Base-by-base conservation (phyloP, 2,329 filamentous ascomycete species). In the Aspergillus brunneoviolaceus region DNA sequence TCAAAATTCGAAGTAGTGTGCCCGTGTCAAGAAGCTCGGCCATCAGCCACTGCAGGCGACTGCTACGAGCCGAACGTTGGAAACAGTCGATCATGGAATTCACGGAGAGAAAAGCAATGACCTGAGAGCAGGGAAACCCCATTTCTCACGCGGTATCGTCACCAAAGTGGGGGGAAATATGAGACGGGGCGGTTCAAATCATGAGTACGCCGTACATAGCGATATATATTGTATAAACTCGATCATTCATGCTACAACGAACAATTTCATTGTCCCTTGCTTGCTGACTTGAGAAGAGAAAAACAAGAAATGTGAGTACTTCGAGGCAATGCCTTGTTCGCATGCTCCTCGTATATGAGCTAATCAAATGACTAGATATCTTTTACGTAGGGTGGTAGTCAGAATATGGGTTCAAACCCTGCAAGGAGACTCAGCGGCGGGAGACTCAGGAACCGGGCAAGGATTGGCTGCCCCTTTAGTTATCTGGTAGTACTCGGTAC, bases 401-500 rank as follows among this genome's bases (percentile, higher is more conserved):
- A 50, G 56, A 49, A 60, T 49, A 42, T 23, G 25, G n/a, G 14
- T 31, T 16, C 14, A 19, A 42, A n/a, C n/a, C 48, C 60, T 62
- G 62, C 60, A 62, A 62, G 62, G 60, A 59, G 60, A 52, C 49
- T 64, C 51, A 64, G 51, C 58, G 23, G 29, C 25, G 21, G 33
- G 27, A 35, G 23, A 45, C 51, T 29, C 49, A 33, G 55, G 33
- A 50, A 16, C 48, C 12, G 27, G 10, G 19, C 29, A 50, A 47
- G 19, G 27, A 35, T 33, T 33, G 10, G 53, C 50, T 60, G 39
- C 29, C 19, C 33, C n/a, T 10, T 25, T 12, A 35, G 33, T 21
- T 39, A 51, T 55, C 47, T 55, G 51, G 48, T 55, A 49, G n/a
- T 49, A 9, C 9, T 29, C 45, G 7, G 25, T 47, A 19, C 45